Evolutionary conservation across 2,329 filamentous ascomycete species (phyloP).

Genomic region (Rachicladosporium sp.): DNA sequence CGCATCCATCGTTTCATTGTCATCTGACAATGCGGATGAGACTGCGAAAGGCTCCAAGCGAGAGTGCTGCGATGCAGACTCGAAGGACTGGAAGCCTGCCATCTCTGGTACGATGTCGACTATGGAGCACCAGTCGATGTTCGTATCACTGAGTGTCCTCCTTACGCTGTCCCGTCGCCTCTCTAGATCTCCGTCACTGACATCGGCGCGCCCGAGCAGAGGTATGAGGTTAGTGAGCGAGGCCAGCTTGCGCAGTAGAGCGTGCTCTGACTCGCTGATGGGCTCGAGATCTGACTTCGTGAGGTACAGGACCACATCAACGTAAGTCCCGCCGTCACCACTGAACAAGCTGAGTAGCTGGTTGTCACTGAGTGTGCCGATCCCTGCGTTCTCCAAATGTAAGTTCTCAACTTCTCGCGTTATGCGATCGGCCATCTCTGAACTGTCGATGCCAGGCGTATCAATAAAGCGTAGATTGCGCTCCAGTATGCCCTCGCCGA

Average conservation of each 20-base stretch:
- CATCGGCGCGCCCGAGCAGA: constrained; percentile 66
- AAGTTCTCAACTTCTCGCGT: constrained; percentile 1
- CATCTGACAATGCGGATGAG: constrained; percentile 59
- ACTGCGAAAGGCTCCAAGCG: constrained; percentile 51
- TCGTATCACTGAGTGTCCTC: constrained; percentile 1
- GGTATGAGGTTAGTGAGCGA: constrained; percentile 74
- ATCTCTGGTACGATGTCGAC: constrained; percentile 3
- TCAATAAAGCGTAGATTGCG: constrained; percentile 92
- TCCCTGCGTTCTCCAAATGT: constrained; percentile 29
- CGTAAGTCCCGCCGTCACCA: constrained; percentile 68
- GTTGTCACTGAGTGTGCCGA: constrained; percentile 51
- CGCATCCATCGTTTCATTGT: constrained; percentile 79
- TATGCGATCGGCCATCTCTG: constrained; percentile 45
- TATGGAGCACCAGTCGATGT: constrained; percentile 5
- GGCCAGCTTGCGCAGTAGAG: constrained; percentile 36
- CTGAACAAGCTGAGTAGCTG: constrained; percentile 69
- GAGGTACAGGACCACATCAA: constrained; percentile 78
- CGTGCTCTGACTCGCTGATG: constrained; percentile 5
- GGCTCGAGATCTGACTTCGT: constrained; percentile 45
- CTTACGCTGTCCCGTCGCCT: background rate
- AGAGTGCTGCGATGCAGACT: background rate
- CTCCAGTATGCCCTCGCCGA: constrained; percentile 67
- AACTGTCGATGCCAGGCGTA: constrained; percentile 52
- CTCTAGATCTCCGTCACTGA: constrained; percentile 18
- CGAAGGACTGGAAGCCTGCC: constrained; percentile 1